phyloP scores from a whole-genome alignment of 805 yeast species.

The Candida corydali region DNA sequence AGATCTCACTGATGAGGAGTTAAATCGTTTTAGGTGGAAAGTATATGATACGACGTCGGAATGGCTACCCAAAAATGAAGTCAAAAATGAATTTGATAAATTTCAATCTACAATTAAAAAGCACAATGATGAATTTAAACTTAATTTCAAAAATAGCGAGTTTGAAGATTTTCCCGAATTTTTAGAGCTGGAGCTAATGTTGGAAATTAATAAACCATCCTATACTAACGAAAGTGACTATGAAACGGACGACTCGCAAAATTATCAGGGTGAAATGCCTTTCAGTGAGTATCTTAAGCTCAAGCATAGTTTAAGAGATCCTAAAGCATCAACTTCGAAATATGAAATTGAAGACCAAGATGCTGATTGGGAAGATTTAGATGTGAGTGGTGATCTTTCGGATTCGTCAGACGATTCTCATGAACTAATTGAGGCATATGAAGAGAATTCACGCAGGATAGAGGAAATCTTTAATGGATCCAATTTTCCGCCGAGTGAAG shows the following conservation, averaged over 20 bases:
- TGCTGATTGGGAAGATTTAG: constrained; percentile 6
- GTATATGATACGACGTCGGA: constrained; percentile 3
- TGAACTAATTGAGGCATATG: constrained; percentile 5
- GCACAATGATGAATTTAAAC: background rate
- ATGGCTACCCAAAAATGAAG: constrained; percentile 18
- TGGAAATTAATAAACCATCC: constrained; percentile 3
- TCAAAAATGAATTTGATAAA: background rate
- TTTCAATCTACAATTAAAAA: background rate
- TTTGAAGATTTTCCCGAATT: constrained; percentile 68
- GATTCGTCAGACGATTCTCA: constrained; percentile 6
- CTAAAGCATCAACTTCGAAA: background rate
- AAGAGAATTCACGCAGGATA: background rate
- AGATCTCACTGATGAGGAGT: constrained; percentile 5
- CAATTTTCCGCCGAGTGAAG: background rate
- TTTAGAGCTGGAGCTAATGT: constrained; percentile 9
- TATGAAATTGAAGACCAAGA: constrained; percentile 1
- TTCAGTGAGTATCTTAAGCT: constrained; percentile 6
- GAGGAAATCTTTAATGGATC: background rate
- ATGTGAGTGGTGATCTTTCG: constrained; percentile 1
- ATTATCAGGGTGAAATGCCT: constrained; percentile 7
- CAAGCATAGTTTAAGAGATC: constrained; percentile 5
- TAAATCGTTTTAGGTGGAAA: constrained; percentile 5
- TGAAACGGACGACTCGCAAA: constrained; percentile 2
- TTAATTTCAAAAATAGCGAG: constrained; percentile 37
- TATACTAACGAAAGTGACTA: constrained; percentile 17